These are phyloP conservation scores for Moesziomyces sp. DNA, from an alignment of 1,284 basidiomycete species.

Conservation along the genomic window DNA sequence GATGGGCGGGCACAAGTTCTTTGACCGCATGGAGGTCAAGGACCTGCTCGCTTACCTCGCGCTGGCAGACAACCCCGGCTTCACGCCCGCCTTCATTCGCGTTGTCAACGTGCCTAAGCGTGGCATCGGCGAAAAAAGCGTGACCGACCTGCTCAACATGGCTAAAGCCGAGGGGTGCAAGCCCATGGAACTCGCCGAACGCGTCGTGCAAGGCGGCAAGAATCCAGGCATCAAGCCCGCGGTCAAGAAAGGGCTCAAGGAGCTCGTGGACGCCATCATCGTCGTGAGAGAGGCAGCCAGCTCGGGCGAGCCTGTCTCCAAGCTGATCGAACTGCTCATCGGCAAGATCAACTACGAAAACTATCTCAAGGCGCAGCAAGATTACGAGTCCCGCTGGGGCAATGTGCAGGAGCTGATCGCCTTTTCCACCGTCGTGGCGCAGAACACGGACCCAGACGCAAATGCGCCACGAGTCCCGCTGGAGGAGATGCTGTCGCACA, in stretches of 20 bases:
- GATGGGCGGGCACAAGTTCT: slow-evolving; percentile 86
- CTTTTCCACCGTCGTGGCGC: slow-evolving; percentile 52
- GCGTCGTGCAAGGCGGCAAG: slow-evolving; percentile 44
- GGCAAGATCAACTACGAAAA: slow-evolving; percentile 77
- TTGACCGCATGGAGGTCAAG: slow-evolving; percentile 81
- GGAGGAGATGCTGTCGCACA: slow-evolving; percentile 36
- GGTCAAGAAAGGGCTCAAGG: slow-evolving; percentile 74
- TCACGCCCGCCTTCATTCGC: slow-evolving; percentile 77
- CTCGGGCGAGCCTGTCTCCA: slow-evolving; percentile 75
- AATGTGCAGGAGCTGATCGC: slow-evolving; percentile 82
- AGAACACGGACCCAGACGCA: slow-evolving; percentile 11
- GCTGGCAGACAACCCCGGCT: slow-evolving; percentile 82
- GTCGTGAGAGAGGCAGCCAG: slow-evolving; percentile 73
- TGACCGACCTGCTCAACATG: slow-evolving; percentile 74
- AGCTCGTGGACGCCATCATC: slow-evolving; percentile 75
- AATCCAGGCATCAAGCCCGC: slow-evolving; percentile 75
- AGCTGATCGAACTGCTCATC: slow-evolving; percentile 76
- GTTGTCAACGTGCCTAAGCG: slow-evolving; percentile 81
- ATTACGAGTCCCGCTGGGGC: slow-evolving; percentile 82
- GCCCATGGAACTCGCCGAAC: slow-evolving; percentile 72
- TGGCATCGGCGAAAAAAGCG: slow-evolving; percentile 83
- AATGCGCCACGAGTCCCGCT: slow-evolving; percentile 12
- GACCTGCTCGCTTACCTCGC: slow-evolving; percentile 80
- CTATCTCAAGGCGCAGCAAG: slow-evolving; percentile 76
- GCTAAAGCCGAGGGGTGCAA: slow-evolving; percentile 73